phyloP scores from a whole-genome alignment of 768 basidiomycete species.

The Rhodotorula graminis region DNA sequence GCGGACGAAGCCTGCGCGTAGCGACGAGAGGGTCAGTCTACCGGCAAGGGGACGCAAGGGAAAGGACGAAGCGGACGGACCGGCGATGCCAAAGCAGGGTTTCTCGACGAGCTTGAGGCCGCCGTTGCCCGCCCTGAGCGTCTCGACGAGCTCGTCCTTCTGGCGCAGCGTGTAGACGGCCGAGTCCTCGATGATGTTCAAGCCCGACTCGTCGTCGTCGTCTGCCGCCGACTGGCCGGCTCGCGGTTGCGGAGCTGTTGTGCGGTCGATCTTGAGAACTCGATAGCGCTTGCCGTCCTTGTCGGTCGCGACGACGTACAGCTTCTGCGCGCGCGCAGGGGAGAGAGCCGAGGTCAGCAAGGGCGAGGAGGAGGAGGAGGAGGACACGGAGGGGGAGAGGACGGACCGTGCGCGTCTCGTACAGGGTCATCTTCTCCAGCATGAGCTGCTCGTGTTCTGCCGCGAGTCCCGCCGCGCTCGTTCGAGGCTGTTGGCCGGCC shows the following conservation, averaged over 20 bases:
- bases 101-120: slow-evolving; percentile 75
- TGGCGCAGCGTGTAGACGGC: slow-evolving; percentile 81
- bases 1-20: slow-evolving; percentile 68
- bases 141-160: slow-evolving; percentile 83
- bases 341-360: not conserved
- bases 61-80: slow-evolving; percentile 50
- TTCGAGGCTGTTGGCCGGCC: too few relatives aligned
- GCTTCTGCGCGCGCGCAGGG: slow-evolving; percentile 55
- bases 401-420: slow-evolving; percentile 71
- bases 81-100: slow-evolving; percentile 37
- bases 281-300: slow-evolving; percentile 79
- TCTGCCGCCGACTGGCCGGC: not conserved
- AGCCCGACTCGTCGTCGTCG: slow-evolving; percentile 10
- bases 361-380: not conserved
- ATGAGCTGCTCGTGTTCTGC: not conserved
- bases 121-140: slow-evolving; percentile 92
- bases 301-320: slow-evolving; percentile 88
- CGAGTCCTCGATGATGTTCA: slow-evolving; percentile 67
- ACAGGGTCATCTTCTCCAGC: slow-evolving; percentile 81
- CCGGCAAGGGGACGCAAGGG: not conserved
- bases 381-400: not conserved
- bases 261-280: slow-evolving; percentile 85
- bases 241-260: not conserved
- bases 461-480: too few relatives aligned
- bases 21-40: slow-evolving; percentile 11